These are phyloP conservation scores for Eutypa lata DNA, from an alignment of 2,329 filamentous ascomycete genomes.

Conservation along the genomic window DNA sequence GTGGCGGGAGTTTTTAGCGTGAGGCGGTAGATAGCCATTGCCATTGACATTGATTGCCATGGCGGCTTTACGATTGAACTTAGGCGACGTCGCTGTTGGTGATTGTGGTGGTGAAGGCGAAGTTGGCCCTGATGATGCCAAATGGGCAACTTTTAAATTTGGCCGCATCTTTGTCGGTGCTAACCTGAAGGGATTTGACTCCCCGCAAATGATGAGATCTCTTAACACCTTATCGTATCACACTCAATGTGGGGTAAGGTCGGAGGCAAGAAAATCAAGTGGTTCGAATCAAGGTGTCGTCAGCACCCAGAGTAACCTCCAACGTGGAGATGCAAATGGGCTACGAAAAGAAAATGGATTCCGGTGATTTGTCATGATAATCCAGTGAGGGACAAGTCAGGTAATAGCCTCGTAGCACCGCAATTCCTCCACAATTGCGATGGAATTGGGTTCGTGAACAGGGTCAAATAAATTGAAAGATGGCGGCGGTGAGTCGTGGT, in stretches of 20 bases:
- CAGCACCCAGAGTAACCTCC: slow-evolving; percentile 43
- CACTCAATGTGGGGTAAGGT: slow-evolving; percentile 27
- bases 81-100: slow-evolving; percentile 32
- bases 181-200: slow-evolving; percentile 21
- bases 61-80: slow-evolving; percentile 20
- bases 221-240: slow-evolving; percentile 18
- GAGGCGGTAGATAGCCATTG: slow-evolving; percentile 14
- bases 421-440: slow-evolving; percentile 23
- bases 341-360: slow-evolving; percentile 34
- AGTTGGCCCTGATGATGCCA: slow-evolving; percentile 30
- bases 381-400: slow-evolving; percentile 24
- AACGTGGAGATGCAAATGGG: slow-evolving; percentile 38
- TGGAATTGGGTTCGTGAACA: slow-evolving; percentile 11
- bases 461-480: background rate
- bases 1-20: slow-evolving; percentile 20
- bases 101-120: slow-evolving; percentile 36
- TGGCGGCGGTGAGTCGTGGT: background rate
- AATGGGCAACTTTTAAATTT: slow-evolving; percentile 23
- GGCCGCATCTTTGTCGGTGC: slow-evolving; percentile 25
- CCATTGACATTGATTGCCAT: slow-evolving; percentile 20
- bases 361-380: slow-evolving; percentile 46
- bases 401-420: slow-evolving; percentile 25
- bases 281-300: slow-evolving; percentile 33
- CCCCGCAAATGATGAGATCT: slow-evolving; percentile 20
- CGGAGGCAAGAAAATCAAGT: slow-evolving; percentile 12